Conservation (phyloP, 2,329 filamentous ascomycete genomes). For the Calonectria crousiana region DNA sequence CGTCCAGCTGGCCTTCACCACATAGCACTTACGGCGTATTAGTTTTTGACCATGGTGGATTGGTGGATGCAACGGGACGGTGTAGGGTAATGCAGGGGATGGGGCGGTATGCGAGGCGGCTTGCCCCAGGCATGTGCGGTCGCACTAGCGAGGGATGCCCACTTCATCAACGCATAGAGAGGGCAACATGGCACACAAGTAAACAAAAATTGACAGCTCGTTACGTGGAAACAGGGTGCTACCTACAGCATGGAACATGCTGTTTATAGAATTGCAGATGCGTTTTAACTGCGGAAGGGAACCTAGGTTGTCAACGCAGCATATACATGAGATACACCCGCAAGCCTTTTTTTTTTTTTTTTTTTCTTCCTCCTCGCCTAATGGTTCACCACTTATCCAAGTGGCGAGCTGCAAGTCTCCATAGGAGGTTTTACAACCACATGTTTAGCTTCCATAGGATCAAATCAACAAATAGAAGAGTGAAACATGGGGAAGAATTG, state of each 20-base stretch:
- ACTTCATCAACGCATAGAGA: background rate
- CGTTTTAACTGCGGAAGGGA: background rate
- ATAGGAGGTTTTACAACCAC: background rate
- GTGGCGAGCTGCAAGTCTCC: background rate
- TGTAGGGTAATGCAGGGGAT: constrained; percentile 15
- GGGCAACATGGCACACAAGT: background rate
- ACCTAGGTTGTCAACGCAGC: background rate
- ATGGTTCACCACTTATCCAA: background rate
- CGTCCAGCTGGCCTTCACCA: constrained; percentile 1
- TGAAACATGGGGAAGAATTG: background rate
- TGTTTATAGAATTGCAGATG: background rate
- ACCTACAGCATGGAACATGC: background rate
- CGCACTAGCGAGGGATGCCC: background rate
- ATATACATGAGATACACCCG: background rate
- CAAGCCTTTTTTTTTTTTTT: background rate
- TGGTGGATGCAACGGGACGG: constrained; percentile 3
- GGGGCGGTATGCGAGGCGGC: constrained; percentile 5
- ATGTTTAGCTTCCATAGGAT: background rate
- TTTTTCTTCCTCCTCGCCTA: background rate
- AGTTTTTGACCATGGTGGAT: constrained; percentile 6
- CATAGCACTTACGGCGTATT: constrained; percentile 7
- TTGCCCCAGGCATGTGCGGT: background rate
- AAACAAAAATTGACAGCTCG: background rate
- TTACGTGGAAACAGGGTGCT: background rate
- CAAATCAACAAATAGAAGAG: background rate